These are phyloP conservation scores for Herpetospermum pedunculosum DNA, from an alignment of 306 rosid genomes.

Conservation along the genomic window DNA sequence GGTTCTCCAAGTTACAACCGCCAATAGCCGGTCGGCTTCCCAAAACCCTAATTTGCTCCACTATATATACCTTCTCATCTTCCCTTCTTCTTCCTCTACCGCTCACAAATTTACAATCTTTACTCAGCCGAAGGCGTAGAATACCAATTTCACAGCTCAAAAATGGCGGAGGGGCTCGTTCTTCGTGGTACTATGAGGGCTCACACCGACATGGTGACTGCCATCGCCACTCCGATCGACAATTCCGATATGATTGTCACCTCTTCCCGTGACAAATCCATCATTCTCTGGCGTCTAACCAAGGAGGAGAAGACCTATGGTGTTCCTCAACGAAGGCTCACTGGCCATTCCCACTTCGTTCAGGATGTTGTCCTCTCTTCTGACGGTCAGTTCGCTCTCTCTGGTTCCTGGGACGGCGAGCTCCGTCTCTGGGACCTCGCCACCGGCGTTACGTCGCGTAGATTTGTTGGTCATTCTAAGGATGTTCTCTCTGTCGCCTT, in stretches of 20 bases:
- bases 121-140: background rate
- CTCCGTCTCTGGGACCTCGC: slow-evolving; percentile 95
- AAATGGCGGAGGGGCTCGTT: slow-evolving; percentile 54
- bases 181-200: slow-evolving; percentile 89
- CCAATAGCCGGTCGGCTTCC: background rate
- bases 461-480: slow-evolving; percentile 91
- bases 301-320: slow-evolving; percentile 89
- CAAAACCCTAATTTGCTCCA: slow-evolving; percentile 27
- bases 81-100: background rate
- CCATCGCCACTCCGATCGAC: slow-evolving; percentile 90
- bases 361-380: slow-evolving; percentile 93
- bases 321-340: slow-evolving; percentile 83
- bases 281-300: slow-evolving; percentile 79
- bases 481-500: slow-evolving; percentile 92
- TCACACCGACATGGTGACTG: slow-evolving; percentile 86
- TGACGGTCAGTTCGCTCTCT: slow-evolving; percentile 93
- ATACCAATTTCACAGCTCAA: background rate
- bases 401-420: slow-evolving; percentile 99
- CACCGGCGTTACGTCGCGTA: slow-evolving; percentile 65
- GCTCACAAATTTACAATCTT: slow-evolving; percentile 1
- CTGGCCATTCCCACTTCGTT: slow-evolving; percentile 86
- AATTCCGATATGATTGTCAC: slow-evolving; percentile 83
- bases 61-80: background rate
- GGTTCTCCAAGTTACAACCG: background rate
- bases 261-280: slow-evolving; percentile 84